Evolutionary conservation across 805 yeast species (phyloP), one percentile per base, ranked within the genome.

Genomic region (Hagleromyces aurorensis): DNA sequence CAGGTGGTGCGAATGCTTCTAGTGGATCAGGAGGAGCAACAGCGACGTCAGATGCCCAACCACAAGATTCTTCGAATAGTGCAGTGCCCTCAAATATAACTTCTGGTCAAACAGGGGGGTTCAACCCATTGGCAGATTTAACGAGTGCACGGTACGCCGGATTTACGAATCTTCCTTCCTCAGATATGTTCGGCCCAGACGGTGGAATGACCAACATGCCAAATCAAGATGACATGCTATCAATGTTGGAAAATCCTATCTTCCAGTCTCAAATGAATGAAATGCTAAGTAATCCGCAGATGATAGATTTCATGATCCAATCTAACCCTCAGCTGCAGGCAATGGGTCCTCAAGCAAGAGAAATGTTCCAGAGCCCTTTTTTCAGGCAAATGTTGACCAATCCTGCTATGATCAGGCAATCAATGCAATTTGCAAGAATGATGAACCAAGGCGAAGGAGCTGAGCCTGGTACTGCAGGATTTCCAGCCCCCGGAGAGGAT

Each of bases 61-160:
- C 31, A n/a, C 21, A 23, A 13, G 43, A 29, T 12, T 35, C 52
- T 5, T 19, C 51, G 4, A 31, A 51, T 7, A 33, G 48, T 19
- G 33, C 45, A 14, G 75, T 77, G 13, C 96, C 96, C n/a, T 55
- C 76, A 11, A 83, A 78, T 48, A 68, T 89, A 27, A 74, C 94
- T 3, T 72, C 96, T 2, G 98, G 98, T 4, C 55, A 50, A 36
- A 79, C 75, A 40, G 91, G 89, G 8, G 70, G 93, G 0, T 83
- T 79, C 57, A 85, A 91, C 57, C 94, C 95, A 20, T 67, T 91
- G 48, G 87, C 94, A 7, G 96, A 81, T 41, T 65, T 89, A 41
- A 89, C 97, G 1, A 89, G 95, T 28, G 97, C 97, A 2, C 73
- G 96, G 32, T 91, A 86, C 50, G 96, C 97, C 3, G 98, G 98